These are phyloP conservation scores for Pilaira anomala DNA, from an alignment of 192 early-diverging fungal genomes.

Conservation along the genomic window DNA sequence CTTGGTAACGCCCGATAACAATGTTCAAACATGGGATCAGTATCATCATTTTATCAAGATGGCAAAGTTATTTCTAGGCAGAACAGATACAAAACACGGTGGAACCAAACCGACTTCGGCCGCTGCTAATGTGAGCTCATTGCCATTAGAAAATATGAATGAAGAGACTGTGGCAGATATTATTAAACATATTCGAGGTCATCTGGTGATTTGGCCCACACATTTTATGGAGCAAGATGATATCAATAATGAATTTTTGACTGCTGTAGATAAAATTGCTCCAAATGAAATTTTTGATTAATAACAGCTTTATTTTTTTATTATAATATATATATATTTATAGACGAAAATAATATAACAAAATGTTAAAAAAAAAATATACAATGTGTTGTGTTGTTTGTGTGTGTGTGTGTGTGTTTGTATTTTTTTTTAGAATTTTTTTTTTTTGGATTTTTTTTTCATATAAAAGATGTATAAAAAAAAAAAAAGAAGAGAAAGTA, in stretches of 20 bases:
- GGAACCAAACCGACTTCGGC: conserved; percentile 6
- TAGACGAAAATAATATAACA: too few relatives aligned
- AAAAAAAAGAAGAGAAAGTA: too few relatives aligned
- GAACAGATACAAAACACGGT: conserved; percentile 10
- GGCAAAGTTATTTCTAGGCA: conserved; percentile 5
- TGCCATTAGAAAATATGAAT: not conserved
- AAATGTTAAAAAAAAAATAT: too few relatives aligned
- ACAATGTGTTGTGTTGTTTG: too few relatives aligned
- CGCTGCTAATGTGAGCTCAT: not conserved
- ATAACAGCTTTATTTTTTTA: too few relatives aligned
- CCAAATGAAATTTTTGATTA: conserved; percentile 36
- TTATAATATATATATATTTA: too few relatives aligned
- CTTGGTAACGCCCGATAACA: conserved; percentile 77
- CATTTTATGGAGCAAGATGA: conserved; percentile 36
- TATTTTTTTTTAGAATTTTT: too few relatives aligned
- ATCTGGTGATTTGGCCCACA: conserved; percentile 38
- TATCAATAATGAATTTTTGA: conserved; percentile 25
- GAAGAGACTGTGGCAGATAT: not conserved
- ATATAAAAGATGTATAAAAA: too few relatives aligned
- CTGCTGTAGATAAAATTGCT: conserved; percentile 24
- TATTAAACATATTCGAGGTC: conserved; percentile 29
- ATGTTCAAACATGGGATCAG: conserved; percentile 61
- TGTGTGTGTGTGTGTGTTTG: too few relatives aligned
- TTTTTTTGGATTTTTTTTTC: too few relatives aligned
- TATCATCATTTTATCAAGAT: conserved; percentile 39